phyloP scores from a whole-genome alignment of 2,329 filamentous ascomycete species.

The Stylonectria norvegica region DNA sequence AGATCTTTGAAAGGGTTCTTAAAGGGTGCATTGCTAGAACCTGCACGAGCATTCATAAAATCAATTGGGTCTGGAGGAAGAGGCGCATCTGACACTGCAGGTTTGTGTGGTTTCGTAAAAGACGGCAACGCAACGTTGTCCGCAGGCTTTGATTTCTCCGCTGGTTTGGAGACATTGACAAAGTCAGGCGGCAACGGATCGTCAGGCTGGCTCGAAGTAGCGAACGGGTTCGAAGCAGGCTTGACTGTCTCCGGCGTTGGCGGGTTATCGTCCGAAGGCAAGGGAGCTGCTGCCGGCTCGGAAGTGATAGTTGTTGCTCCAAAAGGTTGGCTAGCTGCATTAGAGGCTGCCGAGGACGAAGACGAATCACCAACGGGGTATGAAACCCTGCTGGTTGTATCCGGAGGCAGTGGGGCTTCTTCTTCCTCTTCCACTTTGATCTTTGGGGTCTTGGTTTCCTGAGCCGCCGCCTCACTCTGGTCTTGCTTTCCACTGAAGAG shows the following conservation, averaged over 20 bases:
- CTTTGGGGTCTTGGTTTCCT: conserved; percentile 29
- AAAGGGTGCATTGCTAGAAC: conserved; percentile 30
- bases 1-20: conserved; percentile 33
- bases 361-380: conserved; percentile 50
- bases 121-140: conserved; percentile 31
- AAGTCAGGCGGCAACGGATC: conserved; percentile 10
- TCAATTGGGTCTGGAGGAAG: conserved; percentile 18
- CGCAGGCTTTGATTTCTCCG: conserved; percentile 3
- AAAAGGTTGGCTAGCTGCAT: conserved; percentile 29
- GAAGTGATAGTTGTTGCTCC: conserved; percentile 26
- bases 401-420: conserved; percentile 50
- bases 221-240: conserved; percentile 1
- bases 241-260: conserved; percentile 19
- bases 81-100: conserved; percentile 4
- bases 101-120: conserved; percentile 27
- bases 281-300: conserved; percentile 35
- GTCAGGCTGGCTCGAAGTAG: too few relatives aligned
- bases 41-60: conserved; percentile 26
- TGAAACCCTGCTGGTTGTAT: conserved; percentile 51
- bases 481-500: conserved; percentile 24
- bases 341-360: conserved; percentile 48
- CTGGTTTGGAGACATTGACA: neutral
- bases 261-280: conserved; percentile 43
- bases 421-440: conserved; percentile 35
- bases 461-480: conserved; percentile 9